Base-by-base conservation (phyloP, 768 basidiomycete species). In the Multifurca ochricompacta region DNA sequence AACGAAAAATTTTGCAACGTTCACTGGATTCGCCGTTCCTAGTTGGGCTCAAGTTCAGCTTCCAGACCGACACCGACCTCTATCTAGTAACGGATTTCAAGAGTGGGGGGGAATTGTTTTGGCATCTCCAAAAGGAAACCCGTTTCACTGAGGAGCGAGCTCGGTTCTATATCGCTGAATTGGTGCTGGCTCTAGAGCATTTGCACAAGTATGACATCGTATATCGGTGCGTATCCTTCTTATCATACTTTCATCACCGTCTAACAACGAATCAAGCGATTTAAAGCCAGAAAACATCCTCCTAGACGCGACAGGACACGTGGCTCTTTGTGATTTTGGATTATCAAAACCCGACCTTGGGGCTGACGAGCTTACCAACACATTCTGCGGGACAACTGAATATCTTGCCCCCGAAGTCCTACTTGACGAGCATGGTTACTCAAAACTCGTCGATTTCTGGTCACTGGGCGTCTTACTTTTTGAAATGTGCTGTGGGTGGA, bases 401-500 rank as follows among this genome's bases (percentile, higher is more conserved):
- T 98, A 99, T 68, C 88, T 99, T 47, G 96, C 96, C 0, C 96
- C 96, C 0, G 96, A 99, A 66, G 95, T 99, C n/a, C 78, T 99
- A 9, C 79, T 99, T 39, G 94, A 97, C 68, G 96, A 98, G 65
- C 92, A 95, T 60, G 96, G 96, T 11, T 98, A 99, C 70, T 91
- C 89, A 42, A 98, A 98, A 71, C 83, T 96, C 45, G 96, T 99
- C 62, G 96, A 99, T 68, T 99, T 98, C 68, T 99, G 96, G 94
- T 89, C 86, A 43, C 73, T 97, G 18, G 95, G 94, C 31, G 96
- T 98, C 1, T 75, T 99, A 30, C 75, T 99, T 21, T 99, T 98
- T 67, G 96, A 99, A 72, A 99, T 99, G 96, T 98, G 96, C 65
- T 99, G 96, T 62, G 96, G 96, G 6, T 98, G 96, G 96, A 92